Evolutionary conservation across 345 rosid genomes (phyloP), one percentile per base, ranked within the genome.

Genomic region (Brassica nigra): DNA sequence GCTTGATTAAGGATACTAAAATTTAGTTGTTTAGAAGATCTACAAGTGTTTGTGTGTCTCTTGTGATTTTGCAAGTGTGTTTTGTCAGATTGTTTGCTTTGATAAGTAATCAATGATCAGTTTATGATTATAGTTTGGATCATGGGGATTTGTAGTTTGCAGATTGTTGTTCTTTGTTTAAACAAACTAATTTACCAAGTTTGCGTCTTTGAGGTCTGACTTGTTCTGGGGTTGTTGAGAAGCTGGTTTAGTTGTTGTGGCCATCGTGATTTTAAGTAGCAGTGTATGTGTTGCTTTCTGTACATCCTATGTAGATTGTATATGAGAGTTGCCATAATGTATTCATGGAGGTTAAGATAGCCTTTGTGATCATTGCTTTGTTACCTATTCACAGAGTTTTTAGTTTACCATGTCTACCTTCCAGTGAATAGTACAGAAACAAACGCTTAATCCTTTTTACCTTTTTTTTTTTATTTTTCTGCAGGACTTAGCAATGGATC

Each of bases 401-500:
- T 31, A 59, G 1, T 44, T 30, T 1, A 58, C 63, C 8, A 44
- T 39, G 7, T 64, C 15, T 44, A 4, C 66, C 14, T 47, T 11
- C 37, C 62, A 39, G 61, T 73, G 3, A 18, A 72, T 55, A 8
- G 12, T 57, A 68, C 59, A 34, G 30, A 68, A 1, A 3, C 2
- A 34, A 27, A 68, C n/a, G 8, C 39, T 66, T 75, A 63, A 80
- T 20, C 29, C 15, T 62, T 18, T 65, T 49, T 49, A 36, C 71
- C 30, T 82, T 57, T 70, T 36, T 71, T 31, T 18, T 36, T 71
- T 31, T 18, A 57, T 59, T 10, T 30, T 28, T 3, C 76, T 86
- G 87, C 90, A 92, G 97, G 85, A 76, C 79, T 92, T 68, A 80
- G 85, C 88, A 90, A 92, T 78, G 86, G 84, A 55, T 88, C 96